These are phyloP conservation scores for Roridomyces roridus DNA, from an alignment of 768 basidiomycete genomes.

Conservation along the genomic window DNA sequence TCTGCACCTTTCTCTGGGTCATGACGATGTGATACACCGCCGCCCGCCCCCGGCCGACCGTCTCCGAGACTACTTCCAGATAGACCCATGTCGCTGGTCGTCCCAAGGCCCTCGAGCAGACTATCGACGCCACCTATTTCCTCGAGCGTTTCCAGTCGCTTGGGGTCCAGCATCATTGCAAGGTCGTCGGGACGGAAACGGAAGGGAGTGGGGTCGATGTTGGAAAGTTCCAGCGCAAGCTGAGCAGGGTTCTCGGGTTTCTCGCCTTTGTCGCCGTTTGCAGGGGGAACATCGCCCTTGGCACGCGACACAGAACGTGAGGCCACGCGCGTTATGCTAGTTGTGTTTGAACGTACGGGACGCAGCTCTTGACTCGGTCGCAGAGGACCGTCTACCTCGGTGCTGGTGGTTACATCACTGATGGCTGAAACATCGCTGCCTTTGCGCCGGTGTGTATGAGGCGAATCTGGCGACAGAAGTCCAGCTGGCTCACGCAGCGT, in stretches of 20 bases:
- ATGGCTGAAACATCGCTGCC: constrained; percentile 61
- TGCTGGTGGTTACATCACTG: constrained; percentile 50
- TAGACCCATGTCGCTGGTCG: constrained; percentile 55
- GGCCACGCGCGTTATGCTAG: constrained; percentile 42
- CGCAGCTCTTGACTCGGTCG: constrained; percentile 35
- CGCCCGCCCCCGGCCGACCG: constrained; percentile 26
- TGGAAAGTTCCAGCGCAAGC: constrained; percentile 44
- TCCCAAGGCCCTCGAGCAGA: constrained; percentile 77
- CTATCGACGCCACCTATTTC: constrained; percentile 73
- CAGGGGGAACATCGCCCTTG: constrained; percentile 25
- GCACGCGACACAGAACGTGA: constrained; percentile 28
- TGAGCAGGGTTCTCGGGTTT: constrained; percentile 22
- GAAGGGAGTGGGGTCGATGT: constrained; percentile 73
- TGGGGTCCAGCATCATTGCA: constrained; percentile 90
- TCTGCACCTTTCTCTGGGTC: constrained; percentile 30
- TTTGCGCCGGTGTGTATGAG: constrained; percentile 55
- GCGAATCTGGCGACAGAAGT: constrained; percentile 43
- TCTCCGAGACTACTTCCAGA: constrained; percentile 27
- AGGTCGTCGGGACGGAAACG: constrained; percentile 73
- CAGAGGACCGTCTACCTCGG: constrained; percentile 52
- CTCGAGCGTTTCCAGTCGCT: constrained; percentile 69
- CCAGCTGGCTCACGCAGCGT: constrained; percentile 61
- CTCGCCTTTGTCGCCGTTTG: constrained; percentile 24
- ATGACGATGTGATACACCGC: constrained; percentile 30
- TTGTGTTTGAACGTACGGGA: constrained; percentile 46